A percentile compares a stretch with the other conserved stretches of the same genome.
Conservation (phyloP, 306 rosid genomes). For the Glycine latifolia region DNA sequence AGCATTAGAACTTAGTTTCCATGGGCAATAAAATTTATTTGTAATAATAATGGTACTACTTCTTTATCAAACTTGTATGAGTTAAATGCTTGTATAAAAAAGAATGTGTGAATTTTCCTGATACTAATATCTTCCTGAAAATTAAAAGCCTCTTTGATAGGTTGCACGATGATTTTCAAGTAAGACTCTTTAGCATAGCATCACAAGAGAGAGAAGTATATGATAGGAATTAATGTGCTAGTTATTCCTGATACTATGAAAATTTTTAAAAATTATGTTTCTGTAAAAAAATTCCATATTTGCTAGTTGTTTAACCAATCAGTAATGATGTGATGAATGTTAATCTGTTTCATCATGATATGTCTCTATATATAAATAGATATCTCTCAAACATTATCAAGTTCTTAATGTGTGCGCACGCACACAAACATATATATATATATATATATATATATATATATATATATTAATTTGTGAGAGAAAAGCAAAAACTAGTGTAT, state of each 20-base stretch:
- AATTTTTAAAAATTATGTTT: not conserved
- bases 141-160: not conserved
- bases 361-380: too few species aligned
- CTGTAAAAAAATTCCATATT: not conserved
- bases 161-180: too few species aligned
- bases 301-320: not conserved
- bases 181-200: too few species aligned
- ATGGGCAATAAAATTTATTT: not conserved
- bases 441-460: too few species aligned
- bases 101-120: not conserved
- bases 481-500: slow-evolving; percentile 10
- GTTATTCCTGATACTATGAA: not conserved
- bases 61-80: not conserved
- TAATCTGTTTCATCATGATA: not conserved
- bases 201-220: too few species aligned
- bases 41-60: not conserved
- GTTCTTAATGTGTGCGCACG: too few species aligned
- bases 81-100: not conserved
- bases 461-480: not conserved
- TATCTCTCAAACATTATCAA: too few species aligned
- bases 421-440: too few species aligned
- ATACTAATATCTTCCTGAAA: not conserved
- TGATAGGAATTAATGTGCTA: not conserved
- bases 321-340: not conserved
- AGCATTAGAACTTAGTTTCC: not conserved